Percentiles rank a stretch among this genome's conserved stretches.
Evolutionary conservation across 1,139 yeast genomes (phyloP).

Genomic region (Pneumocystis murina): DNA sequence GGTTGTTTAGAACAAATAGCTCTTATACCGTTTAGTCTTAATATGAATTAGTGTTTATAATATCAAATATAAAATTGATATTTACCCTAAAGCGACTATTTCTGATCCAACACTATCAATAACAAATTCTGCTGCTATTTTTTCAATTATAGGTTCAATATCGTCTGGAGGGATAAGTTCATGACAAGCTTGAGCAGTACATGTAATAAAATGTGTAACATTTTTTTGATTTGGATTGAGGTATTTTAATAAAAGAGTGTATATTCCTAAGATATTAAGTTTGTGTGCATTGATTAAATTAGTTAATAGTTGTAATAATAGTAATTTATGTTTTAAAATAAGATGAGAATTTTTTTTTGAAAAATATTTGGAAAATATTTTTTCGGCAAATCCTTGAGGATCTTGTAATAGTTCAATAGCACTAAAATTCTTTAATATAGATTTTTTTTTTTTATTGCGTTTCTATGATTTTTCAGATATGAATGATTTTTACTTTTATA

Average conservation of each 20-base stretch:
- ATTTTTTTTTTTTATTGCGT: constrained; percentile 38
- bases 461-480: neutral
- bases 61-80: neutral
- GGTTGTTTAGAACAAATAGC: constrained; percentile 90
- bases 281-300: constrained; percentile 89
- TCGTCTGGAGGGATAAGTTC: constrained; percentile 94
- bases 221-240: constrained; percentile 86
- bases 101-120: constrained; percentile 97
- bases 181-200: constrained; percentile 91
- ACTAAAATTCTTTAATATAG: constrained; percentile 75
- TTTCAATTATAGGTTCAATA: constrained; percentile 61
- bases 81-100: constrained; percentile 83
- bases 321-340: constrained; percentile 74
- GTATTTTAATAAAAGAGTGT: constrained; percentile 46
- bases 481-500: constrained; percentile 5
- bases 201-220: constrained; percentile 93
- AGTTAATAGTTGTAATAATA: constrained; percentile 73
- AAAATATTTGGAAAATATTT: constrained; percentile 55
- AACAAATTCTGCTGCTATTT: constrained; percentile 92
- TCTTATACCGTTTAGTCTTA: constrained; percentile 62
- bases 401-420: constrained; percentile 88
- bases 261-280: constrained; percentile 73
- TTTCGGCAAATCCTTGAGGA: constrained; percentile 95
- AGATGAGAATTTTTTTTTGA: constrained; percentile 47
- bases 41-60: neutral